phyloP scores from a whole-genome alignment of 768 basidiomycete species.

The Mrakia frigida region DNA sequence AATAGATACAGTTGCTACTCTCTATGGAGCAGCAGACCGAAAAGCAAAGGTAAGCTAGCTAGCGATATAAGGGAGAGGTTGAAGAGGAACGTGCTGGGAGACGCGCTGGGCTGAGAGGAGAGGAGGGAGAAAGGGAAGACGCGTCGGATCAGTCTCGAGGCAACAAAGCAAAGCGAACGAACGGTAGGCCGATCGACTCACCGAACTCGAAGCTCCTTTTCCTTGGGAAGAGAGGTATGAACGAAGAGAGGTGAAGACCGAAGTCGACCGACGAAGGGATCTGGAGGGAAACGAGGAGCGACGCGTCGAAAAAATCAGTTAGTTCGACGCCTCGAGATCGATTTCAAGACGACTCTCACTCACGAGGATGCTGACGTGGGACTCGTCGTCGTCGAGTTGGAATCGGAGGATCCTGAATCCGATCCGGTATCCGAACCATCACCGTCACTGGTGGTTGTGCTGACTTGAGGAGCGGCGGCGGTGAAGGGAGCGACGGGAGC shows the following conservation, averaged over 20 bases:
- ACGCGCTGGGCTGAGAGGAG: not conserved
- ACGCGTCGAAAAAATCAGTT: not conserved
- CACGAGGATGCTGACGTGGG: not conserved
- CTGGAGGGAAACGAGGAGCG: not conserved
- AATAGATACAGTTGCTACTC: not conserved
- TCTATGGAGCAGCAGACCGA: not conserved
- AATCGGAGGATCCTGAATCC: no score
- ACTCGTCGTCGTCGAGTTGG: not conserved
- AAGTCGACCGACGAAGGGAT: not conserved
- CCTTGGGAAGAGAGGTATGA: not conserved
- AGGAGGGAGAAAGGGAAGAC: no score
- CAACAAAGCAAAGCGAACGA: no score
- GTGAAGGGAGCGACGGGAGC: constrained; percentile 11
- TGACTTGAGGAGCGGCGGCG: not conserved
- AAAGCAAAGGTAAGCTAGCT: not conserved
- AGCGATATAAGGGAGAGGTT: not conserved
- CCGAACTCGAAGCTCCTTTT: no score
- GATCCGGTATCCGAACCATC: not conserved
- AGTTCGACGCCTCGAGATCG: not conserved
- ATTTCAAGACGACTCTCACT: not conserved
- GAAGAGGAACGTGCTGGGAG: not conserved
- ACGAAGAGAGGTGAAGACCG: not conserved
- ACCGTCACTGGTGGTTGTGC: not conserved
- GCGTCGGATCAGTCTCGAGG: no score
- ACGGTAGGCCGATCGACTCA: no score